Evolutionary conservation across 371 early-diverging fungal genomes (phyloP).

Genomic region (Thermomucor indicae-seudaticae): DNA sequence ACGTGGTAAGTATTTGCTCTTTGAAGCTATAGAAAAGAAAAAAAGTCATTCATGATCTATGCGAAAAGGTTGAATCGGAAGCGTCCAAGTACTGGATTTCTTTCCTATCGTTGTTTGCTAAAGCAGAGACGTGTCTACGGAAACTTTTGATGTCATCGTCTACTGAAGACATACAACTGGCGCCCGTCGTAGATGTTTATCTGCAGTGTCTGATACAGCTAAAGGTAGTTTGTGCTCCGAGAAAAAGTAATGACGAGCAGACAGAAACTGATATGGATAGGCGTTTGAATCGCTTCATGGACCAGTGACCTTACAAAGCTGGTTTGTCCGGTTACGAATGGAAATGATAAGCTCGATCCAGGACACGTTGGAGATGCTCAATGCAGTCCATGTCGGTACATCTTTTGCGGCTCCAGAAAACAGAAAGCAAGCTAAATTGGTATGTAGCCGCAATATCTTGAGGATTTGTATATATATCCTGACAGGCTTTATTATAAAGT

Average conservation of each 20-base stretch:
- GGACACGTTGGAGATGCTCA: slow-evolving; percentile 3
- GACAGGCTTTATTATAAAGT: neutral
- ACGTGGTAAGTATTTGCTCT: slow-evolving; percentile 23
- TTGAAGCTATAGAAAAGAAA: too few relatives aligned
- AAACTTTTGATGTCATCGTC: slow-evolving; percentile 6
- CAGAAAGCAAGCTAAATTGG: neutral
- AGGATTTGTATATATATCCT: neutral
- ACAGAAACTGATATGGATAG: slow-evolving; percentile 10
- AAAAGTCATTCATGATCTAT: neutral
- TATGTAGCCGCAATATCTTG: neutral
- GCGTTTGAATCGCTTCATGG: slow-evolving; percentile 25
- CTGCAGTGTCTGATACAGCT: slow-evolving; percentile 8
- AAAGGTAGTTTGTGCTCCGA: slow-evolving; percentile 9
- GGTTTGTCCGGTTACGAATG: slow-evolving; percentile 35
- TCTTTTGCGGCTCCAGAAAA: neutral
- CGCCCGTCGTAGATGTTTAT: too few relatives aligned
- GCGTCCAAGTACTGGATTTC: slow-evolving; percentile 28
- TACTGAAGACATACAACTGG: too few relatives aligned
- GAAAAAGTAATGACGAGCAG: neutral
- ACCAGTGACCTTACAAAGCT: slow-evolving; percentile 13
- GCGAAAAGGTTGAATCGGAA: slow-evolving; percentile 23
- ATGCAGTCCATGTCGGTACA: neutral
- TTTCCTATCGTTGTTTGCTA: slow-evolving; percentile 17
- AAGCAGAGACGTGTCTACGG: slow-evolving; percentile 18
- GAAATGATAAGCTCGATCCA: slow-evolving; percentile 24